phyloP scores from a whole-genome alignment of 2,329 filamentous ascomycete species.

The Karstenula rhodostoma region DNA sequence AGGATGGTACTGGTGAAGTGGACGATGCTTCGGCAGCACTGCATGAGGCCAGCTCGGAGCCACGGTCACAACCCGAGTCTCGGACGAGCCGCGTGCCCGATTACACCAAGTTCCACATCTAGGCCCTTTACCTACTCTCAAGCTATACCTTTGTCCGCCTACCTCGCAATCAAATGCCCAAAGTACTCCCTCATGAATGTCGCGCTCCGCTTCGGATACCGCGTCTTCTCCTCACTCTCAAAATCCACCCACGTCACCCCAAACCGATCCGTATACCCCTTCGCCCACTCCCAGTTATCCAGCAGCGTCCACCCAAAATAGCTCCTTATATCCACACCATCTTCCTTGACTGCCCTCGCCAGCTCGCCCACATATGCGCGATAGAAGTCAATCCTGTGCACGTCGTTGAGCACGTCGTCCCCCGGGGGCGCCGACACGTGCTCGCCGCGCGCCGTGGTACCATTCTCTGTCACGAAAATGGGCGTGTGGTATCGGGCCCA shows the following conservation, averaged over 20 bases:
- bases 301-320: constrained; percentile 56
- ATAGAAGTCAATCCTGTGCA: constrained; percentile 51
- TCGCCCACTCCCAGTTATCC: constrained; percentile 57
- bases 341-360: constrained; percentile 46
- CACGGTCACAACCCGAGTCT: neutral
- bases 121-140: no score
- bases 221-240: constrained; percentile 38
- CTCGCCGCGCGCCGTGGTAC: constrained; percentile 49
- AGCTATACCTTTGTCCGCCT: neutral
- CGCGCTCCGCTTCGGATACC: constrained; percentile 47
- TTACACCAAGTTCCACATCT: neutral
- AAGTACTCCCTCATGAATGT: constrained; percentile 22
- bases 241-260: constrained; percentile 55
- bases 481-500: constrained; percentile 53
- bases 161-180: constrained; percentile 12
- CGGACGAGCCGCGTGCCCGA: neutral
- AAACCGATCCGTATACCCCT: constrained; percentile 52
- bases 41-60: neutral
- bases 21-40: neutral
- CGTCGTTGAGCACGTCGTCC: constrained; percentile 42
- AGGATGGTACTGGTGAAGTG: neutral
- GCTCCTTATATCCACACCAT: constrained; percentile 50
- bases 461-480: constrained; percentile 55
- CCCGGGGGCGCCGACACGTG: constrained; percentile 34
- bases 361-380: constrained; percentile 50